phyloP scores from a whole-genome alignment of 768 basidiomycete genomes.

The Auricularia sp. region DNA sequence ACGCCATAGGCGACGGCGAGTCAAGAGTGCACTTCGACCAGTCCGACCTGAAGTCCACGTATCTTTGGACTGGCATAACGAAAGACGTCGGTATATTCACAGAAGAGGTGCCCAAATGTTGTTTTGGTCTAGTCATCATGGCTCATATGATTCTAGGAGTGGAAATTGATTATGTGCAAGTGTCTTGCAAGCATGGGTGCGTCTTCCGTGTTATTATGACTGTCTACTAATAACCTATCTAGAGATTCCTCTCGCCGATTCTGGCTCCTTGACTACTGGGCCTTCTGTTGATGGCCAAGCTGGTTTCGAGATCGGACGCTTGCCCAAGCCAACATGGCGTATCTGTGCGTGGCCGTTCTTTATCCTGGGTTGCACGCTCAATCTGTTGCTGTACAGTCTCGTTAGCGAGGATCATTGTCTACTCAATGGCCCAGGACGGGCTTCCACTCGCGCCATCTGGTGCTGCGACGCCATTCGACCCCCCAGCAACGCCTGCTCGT shows the following conservation, averaged over 20 bases:
- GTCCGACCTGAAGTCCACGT: slow-evolving; percentile 30
- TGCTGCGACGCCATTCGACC: slow-evolving; percentile 51
- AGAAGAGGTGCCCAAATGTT: slow-evolving; percentile 31
- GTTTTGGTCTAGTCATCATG: neutral
- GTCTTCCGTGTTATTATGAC: slow-evolving; percentile 15
- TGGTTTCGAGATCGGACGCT: slow-evolving; percentile 60
- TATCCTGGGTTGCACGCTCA: neutral
- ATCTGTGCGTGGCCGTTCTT: slow-evolving; percentile 40
- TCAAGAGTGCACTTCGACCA: slow-evolving; percentile 45
- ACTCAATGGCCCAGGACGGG: slow-evolving; percentile 72
- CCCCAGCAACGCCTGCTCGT: slow-evolving; percentile 33
- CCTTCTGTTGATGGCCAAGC: slow-evolving; percentile 65
- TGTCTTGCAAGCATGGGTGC: slow-evolving; percentile 74
- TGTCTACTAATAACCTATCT: slow-evolving; percentile 4
- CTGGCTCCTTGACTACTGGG: slow-evolving; percentile 66
- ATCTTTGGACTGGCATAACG: slow-evolving; percentile 42
- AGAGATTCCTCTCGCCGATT: slow-evolving; percentile 67
- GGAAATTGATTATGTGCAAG: slow-evolving; percentile 82
- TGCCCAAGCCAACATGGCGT: slow-evolving; percentile 65
- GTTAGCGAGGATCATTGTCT: slow-evolving; percentile 76
- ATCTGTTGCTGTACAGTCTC: slow-evolving; percentile 38
- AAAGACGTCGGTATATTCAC: slow-evolving; percentile 72
- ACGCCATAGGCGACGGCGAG: slow-evolving; percentile 55
- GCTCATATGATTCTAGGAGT: slow-evolving; percentile 32
- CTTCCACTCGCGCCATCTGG: slow-evolving; percentile 47